Evolutionary conservation across 1,139 yeast species (phyloP).

Genomic region (Keqinozyma sinolaborantium): DNA sequence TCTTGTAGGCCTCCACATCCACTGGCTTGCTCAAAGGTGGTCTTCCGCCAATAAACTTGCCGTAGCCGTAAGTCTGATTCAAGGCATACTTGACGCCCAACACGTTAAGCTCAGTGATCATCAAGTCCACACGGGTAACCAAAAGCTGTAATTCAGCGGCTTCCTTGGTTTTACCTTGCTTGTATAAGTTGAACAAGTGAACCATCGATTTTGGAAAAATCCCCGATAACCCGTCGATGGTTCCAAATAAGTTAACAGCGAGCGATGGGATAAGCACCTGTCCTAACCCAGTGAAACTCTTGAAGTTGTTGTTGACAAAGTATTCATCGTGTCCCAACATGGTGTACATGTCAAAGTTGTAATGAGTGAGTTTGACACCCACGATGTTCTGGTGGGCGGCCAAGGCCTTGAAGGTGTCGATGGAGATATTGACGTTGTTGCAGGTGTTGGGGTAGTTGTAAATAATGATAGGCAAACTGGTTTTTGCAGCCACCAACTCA

Average conservation of each 20-base stretch:
- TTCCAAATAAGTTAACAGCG: constrained; percentile 40
- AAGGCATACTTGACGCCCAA: constrained; percentile 39
- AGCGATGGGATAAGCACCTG: constrained; percentile 43
- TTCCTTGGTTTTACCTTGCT: constrained; percentile 29
- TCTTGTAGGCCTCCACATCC: constrained; percentile 6
- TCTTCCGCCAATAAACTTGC: constrained; percentile 17
- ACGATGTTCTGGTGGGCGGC: constrained; percentile 30
- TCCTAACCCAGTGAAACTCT: constrained; percentile 46
- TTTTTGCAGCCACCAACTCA: constrained; percentile 24
- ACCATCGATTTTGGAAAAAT: constrained; percentile 38
- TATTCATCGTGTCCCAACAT: constrained; percentile 32
- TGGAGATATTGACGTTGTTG: constrained; percentile 32
- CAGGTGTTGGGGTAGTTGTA: constrained; percentile 38
- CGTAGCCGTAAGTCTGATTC: constrained; percentile 16
- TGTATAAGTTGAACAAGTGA: constrained; percentile 23
- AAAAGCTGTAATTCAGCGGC: constrained; percentile 38
- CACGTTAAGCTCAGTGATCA: constrained; percentile 38
- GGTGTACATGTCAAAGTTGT: constrained; percentile 34
- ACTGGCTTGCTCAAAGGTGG: constrained; percentile 17
- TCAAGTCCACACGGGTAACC: constrained; percentile 39
- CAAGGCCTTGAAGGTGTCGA: constrained; percentile 29
- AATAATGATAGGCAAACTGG: constrained; percentile 29
- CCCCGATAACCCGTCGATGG: constrained; percentile 45
- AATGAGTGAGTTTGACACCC: constrained; percentile 38
- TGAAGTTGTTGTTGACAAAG: constrained; percentile 30